Evolutionary conservation across 2,329 filamentous ascomycete genomes (phyloP), one percentile per base, ranked within the genome.

Genomic region (Ophiosphaerella korrae): DNA sequence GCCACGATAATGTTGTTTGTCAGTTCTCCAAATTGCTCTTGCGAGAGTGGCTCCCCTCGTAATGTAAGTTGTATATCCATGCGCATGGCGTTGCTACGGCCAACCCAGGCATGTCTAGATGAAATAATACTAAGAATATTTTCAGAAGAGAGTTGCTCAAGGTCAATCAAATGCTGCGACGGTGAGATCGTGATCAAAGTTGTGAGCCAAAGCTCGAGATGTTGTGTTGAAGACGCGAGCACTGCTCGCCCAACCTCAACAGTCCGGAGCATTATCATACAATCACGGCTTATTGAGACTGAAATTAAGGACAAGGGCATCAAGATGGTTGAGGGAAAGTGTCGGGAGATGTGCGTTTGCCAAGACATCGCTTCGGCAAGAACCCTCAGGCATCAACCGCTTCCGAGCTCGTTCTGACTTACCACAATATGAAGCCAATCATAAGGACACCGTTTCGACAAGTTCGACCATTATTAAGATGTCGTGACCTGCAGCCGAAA

Each of bases 181-280:
- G 63, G 55, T 67, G 64, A 69, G 57, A 72, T 44, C 24, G 69
- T 71, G 60, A 73, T 70, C 54, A 67, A 67, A 37, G 70, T 68
- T 24, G 52, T 67, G 49, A 72, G 63, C 68, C 67, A 72, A n/a
- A 74, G 67, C 59, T 73, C 67, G 26, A 70, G 50, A 31, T 65
- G 43, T 7, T 56, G 50, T 26, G 45, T 49, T 13, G 65, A 49
- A 23, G 60, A 60, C 33, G 53, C 56, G 14, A 74, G 53, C 36
- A 73, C 70, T 26, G 70, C 69, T 40, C 67, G 64, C 46, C 71
- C 72, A 31, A 74, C 55, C 50, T 74, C 69, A 14, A 71, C 26
- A 18, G 62, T 63, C 38, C 51, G 60, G 40, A 50, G 46, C 69
- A 72, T 74, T 18, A 18, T 48, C 18, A 16, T 33, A 18, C 45